A percentile compares a stretch with the other conserved stretches of the same genome.
Evolutionary conservation across 202 grass and related monocot species (phyloP).

Genomic region (Schoenoplectus triqueter): DNA sequence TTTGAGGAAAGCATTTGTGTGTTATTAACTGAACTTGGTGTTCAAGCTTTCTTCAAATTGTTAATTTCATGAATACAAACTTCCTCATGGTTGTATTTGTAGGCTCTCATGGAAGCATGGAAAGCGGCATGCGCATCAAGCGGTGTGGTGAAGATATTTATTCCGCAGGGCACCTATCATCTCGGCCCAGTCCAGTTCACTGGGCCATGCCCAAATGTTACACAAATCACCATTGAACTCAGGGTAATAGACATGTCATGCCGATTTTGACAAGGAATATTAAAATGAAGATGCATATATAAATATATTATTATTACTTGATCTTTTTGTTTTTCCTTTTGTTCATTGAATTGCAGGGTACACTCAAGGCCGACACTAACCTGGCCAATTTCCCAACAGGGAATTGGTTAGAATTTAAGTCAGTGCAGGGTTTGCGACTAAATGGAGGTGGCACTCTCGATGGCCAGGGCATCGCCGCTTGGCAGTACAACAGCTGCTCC

Average conservation of each 20-base stretch:
- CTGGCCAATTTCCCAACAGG: too few relatives aligned
- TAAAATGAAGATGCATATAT: too few relatives aligned
- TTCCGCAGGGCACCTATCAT: conserved; percentile 56
- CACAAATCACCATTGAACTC: conserved; percentile 51
- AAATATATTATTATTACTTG: neutral
- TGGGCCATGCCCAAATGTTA: conserved; percentile 60
- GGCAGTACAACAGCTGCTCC: conserved; percentile 64
- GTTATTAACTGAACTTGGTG: neutral
- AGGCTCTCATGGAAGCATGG: conserved; percentile 70
- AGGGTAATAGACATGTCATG: conserved; percentile 39
- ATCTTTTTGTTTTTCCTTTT: neutral
- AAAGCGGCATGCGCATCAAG: conserved; percentile 52
- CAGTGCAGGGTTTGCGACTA: conserved; percentile 45
- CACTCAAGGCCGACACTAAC: too few relatives aligned
- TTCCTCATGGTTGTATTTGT: neutral
- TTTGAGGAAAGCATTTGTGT: neutral
- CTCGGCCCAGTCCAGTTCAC: conserved; percentile 55
- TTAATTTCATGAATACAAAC: neutral
- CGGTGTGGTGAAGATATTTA: conserved; percentile 35
- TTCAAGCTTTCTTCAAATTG: neutral
- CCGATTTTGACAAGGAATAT: neutral
- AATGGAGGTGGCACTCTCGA: conserved; percentile 59
- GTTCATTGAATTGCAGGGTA: too few relatives aligned
- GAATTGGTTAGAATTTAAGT: too few relatives aligned
- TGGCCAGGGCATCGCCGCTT: conserved; percentile 69